Base-by-base conservation (phyloP, 2,329 filamentous ascomycete species). In the Claviceps monticola region DNA sequence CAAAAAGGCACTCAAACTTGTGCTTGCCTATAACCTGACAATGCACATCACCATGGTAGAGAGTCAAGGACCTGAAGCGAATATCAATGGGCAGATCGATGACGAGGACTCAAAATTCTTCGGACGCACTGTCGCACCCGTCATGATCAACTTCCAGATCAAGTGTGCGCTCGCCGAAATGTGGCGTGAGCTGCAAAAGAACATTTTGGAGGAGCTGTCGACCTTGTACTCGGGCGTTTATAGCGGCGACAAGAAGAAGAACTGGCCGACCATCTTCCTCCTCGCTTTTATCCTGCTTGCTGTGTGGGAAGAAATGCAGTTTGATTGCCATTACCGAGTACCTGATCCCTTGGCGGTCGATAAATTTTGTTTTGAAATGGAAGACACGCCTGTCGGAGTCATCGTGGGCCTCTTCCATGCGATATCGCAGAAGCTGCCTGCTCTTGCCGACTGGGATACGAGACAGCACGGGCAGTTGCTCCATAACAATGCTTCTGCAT, bases 111-210 rank as follows among this genome's bases (percentile, higher is more conserved):
- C 88, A 58, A 93, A 88, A 66, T 96, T 85, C 75, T 84, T 79
- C 61, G 90, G 90, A 63, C 91, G 91, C 74, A 90, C 85, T 38
- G 83, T 95, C 56, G 91, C 91, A 16, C 91, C 91, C 13, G 90
- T 96, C 65, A 95, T 97, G 90, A 94, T 97, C 79, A 97, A 96
- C 75, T 96, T 96, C 80, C 88, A 96, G 73, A 89, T 97, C 75
- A 97, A 97, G 79, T 93, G 87, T 62, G 90, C 90, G 51, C 83
- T 97, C 71, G 91, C 90, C 58, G 89, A 94, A 63, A 94, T 96
- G 88, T 97, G 91, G 91, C 89, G 91, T 58, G 90, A 95, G 68
- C 76, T 97, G 53, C 90, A 96, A 68, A 95, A 94, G 73, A 91
- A 96, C 61, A 89, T 96, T 39, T 77, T 97, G 2, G 90, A 95